A percentile compares a stretch with the other conserved stretches of the same genome.
These are phyloP conservation scores for Trypethelium eluteriae DNA, from an alignment of 495 filamentous ascomycete species.

Conservation along the genomic window DNA sequence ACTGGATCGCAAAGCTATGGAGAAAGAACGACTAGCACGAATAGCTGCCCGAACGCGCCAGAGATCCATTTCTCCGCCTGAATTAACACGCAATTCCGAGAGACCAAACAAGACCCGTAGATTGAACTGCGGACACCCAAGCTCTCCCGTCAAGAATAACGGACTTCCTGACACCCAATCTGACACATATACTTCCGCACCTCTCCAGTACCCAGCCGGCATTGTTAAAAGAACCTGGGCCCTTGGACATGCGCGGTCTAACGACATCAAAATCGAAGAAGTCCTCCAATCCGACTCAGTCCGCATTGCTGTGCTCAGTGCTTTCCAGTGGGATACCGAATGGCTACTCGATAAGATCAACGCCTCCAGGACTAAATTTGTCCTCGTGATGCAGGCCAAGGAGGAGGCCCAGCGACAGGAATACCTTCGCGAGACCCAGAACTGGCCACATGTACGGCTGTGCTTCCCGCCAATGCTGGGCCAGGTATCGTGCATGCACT, in stretches of 20 bases:
- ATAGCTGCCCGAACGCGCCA: constrained; percentile 44
- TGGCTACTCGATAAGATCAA: constrained; percentile 63
- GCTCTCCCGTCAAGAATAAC: background rate
- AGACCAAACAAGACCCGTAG: constrained; percentile 18
- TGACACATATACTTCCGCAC: background rate
- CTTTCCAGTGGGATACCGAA: constrained; percentile 75
- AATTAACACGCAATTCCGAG: constrained; percentile 8
- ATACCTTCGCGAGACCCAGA: constrained; percentile 39
- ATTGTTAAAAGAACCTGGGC: constrained; percentile 78
- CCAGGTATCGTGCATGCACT: constrained; percentile 69
- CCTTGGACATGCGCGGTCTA: constrained; percentile 44
- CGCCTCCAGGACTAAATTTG: constrained; percentile 45
- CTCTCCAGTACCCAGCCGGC: constrained; percentile 59
- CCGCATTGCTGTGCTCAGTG: constrained; percentile 70
- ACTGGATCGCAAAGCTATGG: constrained; percentile 74
- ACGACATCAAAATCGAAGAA: constrained; percentile 88
- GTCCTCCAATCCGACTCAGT: constrained; percentile 67
- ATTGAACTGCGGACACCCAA: background rate
- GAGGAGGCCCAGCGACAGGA: constrained; percentile 31
- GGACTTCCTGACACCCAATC: background rate
- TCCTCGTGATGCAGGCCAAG: constrained; percentile 64
- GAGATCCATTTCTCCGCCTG: constrained; percentile 38
- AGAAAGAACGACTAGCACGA: constrained; percentile 71
- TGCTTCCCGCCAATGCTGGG: constrained; percentile 74
- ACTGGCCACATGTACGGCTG: constrained; percentile 52